phyloP scores from a whole-genome alignment of 2,329 filamentous ascomycete species.

The Ascocoryne sarcoides region DNA sequence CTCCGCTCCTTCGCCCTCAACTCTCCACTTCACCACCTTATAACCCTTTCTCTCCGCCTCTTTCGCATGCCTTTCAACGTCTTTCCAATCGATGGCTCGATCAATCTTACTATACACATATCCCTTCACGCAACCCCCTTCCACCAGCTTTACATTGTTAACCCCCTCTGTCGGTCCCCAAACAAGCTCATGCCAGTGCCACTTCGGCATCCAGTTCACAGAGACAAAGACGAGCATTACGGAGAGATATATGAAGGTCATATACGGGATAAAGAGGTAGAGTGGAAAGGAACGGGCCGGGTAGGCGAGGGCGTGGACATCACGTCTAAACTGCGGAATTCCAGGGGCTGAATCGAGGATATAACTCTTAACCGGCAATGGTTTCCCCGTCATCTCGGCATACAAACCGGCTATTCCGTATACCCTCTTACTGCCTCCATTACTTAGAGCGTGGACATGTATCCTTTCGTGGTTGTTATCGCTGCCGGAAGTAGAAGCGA shows the following conservation, averaged over 20 bases:
- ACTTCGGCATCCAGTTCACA: constrained; percentile 20
- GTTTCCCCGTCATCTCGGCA: constrained; percentile 7
- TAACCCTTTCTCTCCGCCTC: constrained; percentile 16
- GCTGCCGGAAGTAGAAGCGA: constrained; percentile 2
- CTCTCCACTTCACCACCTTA: constrained; percentile 14
- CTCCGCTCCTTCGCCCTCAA: constrained; percentile 14
- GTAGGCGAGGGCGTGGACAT: constrained; percentile 17
- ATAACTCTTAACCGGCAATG: constrained; percentile 11
- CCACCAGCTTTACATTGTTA: constrained; percentile 13
- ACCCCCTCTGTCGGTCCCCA: constrained; percentile 17
- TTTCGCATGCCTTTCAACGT: constrained; percentile 18
- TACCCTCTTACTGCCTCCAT: constrained; percentile 40
- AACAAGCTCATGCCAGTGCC: constrained; percentile 21
- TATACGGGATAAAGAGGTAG: constrained; percentile 13
- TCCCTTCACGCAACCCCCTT: constrained; percentile 8
- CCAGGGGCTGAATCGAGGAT: constrained; percentile 21
- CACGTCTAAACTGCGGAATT: constrained; percentile 20
- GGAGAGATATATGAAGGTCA: constrained; percentile 2
- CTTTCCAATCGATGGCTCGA: constrained; percentile 16
- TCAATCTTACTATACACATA: constrained; percentile 26
- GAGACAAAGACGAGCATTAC: constrained; percentile 13
- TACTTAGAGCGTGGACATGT: constrained; percentile 47
- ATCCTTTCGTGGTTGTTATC: constrained; percentile 28
- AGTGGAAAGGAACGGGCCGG: constrained; percentile 10
- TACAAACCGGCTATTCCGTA: constrained; percentile 15